phyloP scores from a whole-genome alignment of 352 stramenopile species.

The Hyaloperonospora arabidopsidis region DNA sequence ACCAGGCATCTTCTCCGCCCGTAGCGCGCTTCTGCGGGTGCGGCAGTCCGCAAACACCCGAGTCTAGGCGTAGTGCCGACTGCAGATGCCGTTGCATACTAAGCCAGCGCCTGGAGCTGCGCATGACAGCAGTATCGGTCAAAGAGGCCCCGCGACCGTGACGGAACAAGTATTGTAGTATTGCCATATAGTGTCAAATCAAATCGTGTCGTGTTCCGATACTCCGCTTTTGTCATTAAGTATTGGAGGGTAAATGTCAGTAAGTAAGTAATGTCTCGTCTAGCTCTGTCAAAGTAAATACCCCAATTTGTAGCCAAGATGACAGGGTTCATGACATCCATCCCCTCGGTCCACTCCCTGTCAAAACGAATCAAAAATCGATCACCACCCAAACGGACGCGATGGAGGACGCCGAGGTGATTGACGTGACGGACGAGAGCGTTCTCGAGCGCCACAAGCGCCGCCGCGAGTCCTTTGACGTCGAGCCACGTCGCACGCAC shows the following conservation, averaged over 20 bases:
- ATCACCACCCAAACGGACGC: no score
- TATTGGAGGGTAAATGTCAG: no score
- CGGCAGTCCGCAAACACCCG: constrained; percentile 63
- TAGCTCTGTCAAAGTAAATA: no score
- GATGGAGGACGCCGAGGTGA: not conserved
- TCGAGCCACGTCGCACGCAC: constrained; percentile 15
- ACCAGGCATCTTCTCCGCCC: constrained; percentile 81
- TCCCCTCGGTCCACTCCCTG: no score
- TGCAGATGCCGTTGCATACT: constrained; percentile 21
- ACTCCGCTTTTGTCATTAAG: no score
- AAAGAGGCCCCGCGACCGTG: not conserved
- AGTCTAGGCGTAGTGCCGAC: constrained; percentile 41
- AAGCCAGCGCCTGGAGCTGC: constrained; percentile 1
- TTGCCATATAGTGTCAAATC: no score
- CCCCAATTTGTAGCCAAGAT: no score
- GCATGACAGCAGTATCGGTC: not conserved
- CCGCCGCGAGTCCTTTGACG: constrained; percentile 3
- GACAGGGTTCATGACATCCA: no score
- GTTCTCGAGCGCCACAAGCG: constrained; percentile 14
- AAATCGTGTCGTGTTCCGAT: no score
- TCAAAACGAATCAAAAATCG: no score
- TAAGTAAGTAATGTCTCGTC: no score
- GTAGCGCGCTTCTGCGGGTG: constrained; percentile 80
- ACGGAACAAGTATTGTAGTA: no score
- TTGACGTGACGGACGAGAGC: constrained; percentile 10